These are phyloP conservation scores for Claviceps africana DNA, from an alignment of 2,329 filamentous ascomycete species.

Conservation along the genomic window DNA sequence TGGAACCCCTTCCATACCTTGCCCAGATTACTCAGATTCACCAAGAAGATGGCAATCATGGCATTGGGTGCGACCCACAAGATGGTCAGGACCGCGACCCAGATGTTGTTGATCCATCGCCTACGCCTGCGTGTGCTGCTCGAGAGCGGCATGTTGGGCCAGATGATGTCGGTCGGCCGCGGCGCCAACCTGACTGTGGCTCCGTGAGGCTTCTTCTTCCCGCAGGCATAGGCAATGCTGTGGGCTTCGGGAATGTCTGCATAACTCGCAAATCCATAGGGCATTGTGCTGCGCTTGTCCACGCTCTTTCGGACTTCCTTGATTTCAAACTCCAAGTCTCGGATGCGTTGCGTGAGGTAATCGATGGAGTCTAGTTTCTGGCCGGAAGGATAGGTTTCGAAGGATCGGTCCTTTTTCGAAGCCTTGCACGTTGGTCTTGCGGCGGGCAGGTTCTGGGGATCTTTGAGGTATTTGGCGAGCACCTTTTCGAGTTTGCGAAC, in stretches of 20 bases:
- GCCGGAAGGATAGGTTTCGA: constrained; percentile 46
- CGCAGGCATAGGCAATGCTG: constrained; percentile 66
- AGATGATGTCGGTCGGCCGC: constrained; percentile 82
- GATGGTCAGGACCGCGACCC: constrained; percentile 67
- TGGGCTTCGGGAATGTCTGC: constrained; percentile 80
- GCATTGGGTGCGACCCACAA: constrained; percentile 88
- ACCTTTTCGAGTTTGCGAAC: constrained; percentile 74
- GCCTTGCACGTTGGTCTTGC: constrained; percentile 66
- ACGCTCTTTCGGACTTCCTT: constrained; percentile 68
- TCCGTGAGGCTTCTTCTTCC: constrained; percentile 67
- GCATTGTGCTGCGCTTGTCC: constrained; percentile 75
- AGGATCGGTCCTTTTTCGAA: constrained; percentile 63
- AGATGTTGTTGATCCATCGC: constrained; percentile 66
- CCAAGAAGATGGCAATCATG: constrained; percentile 83
- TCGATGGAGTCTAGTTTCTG: constrained; percentile 89
- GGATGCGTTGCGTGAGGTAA: constrained; percentile 76
- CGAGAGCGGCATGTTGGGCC: constrained; percentile 75
- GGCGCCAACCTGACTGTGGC: constrained; percentile 69
- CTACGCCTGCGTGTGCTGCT: constrained; percentile 56
- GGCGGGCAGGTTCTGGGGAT: constrained; percentile 65
- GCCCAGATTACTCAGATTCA: constrained; percentile 71
- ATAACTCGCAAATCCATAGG: constrained; percentile 91
- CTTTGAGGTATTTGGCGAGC: constrained; percentile 79
- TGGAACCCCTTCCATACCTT: constrained; percentile 67
- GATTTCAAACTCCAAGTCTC: constrained; percentile 68